Percentiles rank a stretch among this genome's conserved stretches.
phyloP scores from a whole-genome alignment of 257 asterid species.

The Marsdenia floribunda region DNA sequence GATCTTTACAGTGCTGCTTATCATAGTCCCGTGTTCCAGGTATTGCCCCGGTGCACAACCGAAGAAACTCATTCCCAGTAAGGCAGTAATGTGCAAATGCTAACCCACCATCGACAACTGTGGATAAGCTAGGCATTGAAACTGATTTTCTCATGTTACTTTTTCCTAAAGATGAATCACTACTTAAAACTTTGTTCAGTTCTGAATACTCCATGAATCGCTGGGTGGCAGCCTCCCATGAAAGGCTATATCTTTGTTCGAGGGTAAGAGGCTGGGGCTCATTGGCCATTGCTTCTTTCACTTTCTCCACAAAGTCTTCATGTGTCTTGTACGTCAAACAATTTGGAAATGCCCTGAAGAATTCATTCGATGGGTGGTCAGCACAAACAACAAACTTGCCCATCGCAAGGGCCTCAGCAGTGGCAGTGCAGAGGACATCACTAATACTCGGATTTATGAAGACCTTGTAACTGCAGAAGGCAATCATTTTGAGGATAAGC shows the following conservation, averaged over 20 bases:
- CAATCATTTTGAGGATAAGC: conserved; percentile 7
- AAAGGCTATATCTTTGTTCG: conserved; percentile 68
- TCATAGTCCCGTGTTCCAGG: conserved; percentile 77
- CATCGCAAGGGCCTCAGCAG: conserved; percentile 99
- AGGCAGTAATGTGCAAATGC: conserved; percentile 86
- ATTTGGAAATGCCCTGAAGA: conserved; percentile 89
- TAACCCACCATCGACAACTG: conserved; percentile 77
- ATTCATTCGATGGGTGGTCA: conserved; percentile 94
- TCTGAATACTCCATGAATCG: conserved; percentile 85
- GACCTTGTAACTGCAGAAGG: conserved; percentile 77
- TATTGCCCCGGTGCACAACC: conserved; percentile 82
- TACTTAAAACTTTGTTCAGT: conserved; percentile 54
- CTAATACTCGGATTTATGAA: conserved; percentile 96
- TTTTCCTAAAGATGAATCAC: conserved; percentile 22
- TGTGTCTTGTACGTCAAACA: conserved; percentile 83
- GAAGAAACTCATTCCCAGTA: conserved; percentile 81
- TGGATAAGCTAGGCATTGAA: conserved; percentile 60
- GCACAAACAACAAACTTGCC: conserved; percentile 96
- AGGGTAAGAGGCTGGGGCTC: conserved; percentile 90
- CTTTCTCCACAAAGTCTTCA: conserved; percentile 83
- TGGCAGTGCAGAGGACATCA: conserved; percentile 97
- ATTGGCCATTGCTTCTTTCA: conserved; percentile 82
- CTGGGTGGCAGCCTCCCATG: conserved; percentile 99
- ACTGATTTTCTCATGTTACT: conserved; percentile 43
- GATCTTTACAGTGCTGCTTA: conserved; percentile 75